Evolutionary conservation across 164 flowering plant genomes (phyloP).

Genomic region (Cinnamomum chago): DNA sequence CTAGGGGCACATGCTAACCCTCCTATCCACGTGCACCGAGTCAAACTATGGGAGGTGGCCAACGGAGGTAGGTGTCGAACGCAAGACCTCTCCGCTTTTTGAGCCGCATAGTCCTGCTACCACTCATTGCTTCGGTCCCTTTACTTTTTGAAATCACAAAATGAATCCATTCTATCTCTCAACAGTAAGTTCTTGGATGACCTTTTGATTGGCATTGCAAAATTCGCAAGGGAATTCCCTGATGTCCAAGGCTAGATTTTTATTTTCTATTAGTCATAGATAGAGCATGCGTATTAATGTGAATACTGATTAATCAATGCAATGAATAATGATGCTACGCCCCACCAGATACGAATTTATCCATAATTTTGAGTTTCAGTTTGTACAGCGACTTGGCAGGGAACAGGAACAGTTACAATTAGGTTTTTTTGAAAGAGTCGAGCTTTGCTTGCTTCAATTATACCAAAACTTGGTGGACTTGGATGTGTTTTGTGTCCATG

Average conservation of each 20-base stretch:
- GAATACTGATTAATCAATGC: not conserved
- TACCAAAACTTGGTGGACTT: not conserved
- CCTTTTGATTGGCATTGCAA: not conserved
- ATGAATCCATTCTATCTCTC: no score
- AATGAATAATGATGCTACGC: not conserved
- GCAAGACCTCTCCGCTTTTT: no score
- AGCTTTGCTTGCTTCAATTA: not conserved
- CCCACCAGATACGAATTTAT: not conserved
- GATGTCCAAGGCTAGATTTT: not conserved
- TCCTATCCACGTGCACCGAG: no score
- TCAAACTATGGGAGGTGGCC: no score
- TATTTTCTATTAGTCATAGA: not conserved
- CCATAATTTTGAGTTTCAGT: not conserved
- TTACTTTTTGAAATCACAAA: no score
- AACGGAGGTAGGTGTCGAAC: no score
- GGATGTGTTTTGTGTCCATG: not conserved
- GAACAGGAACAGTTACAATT: not conserved
- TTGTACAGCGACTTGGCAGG: not conserved
- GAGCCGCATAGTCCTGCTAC: no score
- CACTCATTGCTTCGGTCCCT: no score
- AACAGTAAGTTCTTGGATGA: not conserved
- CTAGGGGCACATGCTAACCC: no score
- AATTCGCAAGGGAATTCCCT: not conserved
- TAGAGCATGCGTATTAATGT: not conserved
- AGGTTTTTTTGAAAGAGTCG: not conserved